Conservation (phyloP, 2,329 filamentous ascomycete genomes). For the Pezizomycotina sp. region DNA sequence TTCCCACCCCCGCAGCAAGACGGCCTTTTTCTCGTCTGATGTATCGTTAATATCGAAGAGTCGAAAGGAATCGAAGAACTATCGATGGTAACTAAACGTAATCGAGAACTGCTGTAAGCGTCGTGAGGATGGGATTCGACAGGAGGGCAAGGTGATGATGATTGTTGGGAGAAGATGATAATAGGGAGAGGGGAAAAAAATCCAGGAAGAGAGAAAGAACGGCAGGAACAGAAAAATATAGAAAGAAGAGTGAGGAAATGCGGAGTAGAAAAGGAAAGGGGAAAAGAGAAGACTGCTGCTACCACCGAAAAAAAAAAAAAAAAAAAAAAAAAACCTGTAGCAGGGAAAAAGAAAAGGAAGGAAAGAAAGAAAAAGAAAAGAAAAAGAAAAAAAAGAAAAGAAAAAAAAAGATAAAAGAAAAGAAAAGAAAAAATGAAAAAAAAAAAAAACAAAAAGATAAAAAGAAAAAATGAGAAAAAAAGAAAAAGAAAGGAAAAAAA, state of each 20-base stretch:
- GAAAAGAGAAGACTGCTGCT: conserved; percentile 7
- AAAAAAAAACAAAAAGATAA: conserved; percentile 12
- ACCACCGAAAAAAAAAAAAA: conserved; percentile 2
- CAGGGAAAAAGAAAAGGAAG: conserved; percentile 3
- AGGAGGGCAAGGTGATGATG: too few species aligned
- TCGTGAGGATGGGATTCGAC: background rate
- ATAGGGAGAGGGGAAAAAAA: background rate
- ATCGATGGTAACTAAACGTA: too few species aligned
- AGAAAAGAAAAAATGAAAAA: conserved; percentile 3
- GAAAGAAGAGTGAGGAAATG: conserved; percentile 1
- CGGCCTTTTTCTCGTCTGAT: too few species aligned
- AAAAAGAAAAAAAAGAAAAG: conserved; percentile 9
- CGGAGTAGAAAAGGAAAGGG: conserved; percentile 6
- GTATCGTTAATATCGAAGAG: too few species aligned
- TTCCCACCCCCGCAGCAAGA: too few species aligned
- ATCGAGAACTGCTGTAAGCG: too few species aligned
- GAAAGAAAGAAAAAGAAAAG: conserved; percentile 2
- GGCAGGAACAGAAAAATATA: background rate
- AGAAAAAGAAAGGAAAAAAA: conserved; percentile 3
- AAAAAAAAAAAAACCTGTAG: conserved; percentile 7
- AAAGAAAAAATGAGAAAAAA: conserved; percentile 7
- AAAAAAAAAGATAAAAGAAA: conserved; percentile 3
- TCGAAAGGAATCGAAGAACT: too few species aligned
- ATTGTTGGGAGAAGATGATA: too few species aligned
- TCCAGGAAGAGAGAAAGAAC: background rate